Base-by-base conservation (phyloP, 75 land plant genomes). In the Pinus tabuliformis region DNA sequence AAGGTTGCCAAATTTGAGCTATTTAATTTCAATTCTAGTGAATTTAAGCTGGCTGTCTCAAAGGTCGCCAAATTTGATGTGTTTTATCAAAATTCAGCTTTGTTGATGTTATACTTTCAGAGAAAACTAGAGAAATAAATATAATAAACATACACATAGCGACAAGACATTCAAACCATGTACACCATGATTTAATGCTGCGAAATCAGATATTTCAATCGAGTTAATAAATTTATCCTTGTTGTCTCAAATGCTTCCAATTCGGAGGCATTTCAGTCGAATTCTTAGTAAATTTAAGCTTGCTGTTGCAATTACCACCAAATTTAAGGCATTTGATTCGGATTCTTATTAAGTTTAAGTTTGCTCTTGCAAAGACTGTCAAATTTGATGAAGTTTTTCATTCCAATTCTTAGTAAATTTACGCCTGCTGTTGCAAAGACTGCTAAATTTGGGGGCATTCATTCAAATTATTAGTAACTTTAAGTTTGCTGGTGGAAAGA, bases 1-100 rank as follows among this genome's bases (percentile, higher is more conserved):
- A 89, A 86, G 64, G 76, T 88, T 5, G 87, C 93, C 3, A 92
- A 82, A 77, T 65, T 79, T 66, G 83, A 90, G 99, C 95, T 94
- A 81, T 73, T 8, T 9, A 49, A 49, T 64, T 62, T 3, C 26
- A 62, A 62, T 26, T 22, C 28, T 62, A 62, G 33, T 17, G 14
- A 28, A 5, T 15, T 64, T 30, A 33, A 30, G 36, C 36, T 64
- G 33, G 68, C 14, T 62, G 30, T 33, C 33, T 49, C 49, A 8
- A n/a, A 39, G 49, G 71, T 6, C 36, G 22, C 21, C 18, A 20
- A 49, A 49, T 49, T 49, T 64, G 18, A 64, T 5, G 7, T 1
- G 1, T 33, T 16, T 64, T 30, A 15, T 64, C 26, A 18, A 15
- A 33, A 30, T 15, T 64, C 36, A 33, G 33, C 2, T 33, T 33